Conservation (phyloP, 345 rosid species). For the Salix suchowensis region DNA sequence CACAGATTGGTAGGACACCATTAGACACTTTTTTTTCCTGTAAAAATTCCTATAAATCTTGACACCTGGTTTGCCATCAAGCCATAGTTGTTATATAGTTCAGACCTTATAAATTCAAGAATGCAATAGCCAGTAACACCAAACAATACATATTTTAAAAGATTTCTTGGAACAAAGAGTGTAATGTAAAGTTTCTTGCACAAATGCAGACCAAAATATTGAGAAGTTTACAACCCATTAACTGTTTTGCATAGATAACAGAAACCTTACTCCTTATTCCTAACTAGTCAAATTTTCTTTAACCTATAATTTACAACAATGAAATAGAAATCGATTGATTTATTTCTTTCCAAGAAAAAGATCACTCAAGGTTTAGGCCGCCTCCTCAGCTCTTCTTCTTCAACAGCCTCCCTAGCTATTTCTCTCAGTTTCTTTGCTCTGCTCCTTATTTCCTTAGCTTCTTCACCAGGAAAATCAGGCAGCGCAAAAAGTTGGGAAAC, state of each 20-base stretch:
- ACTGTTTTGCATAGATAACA: not conserved
- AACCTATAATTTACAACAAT: no score
- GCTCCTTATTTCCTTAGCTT: no score
- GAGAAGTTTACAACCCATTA: not conserved
- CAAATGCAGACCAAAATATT: not conserved
- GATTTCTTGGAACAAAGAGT: not conserved
- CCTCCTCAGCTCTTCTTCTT: no score
- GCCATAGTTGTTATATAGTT: not conserved
- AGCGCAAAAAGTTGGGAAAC: no score
- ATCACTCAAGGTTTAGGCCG: no score
- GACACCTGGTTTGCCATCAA: conserved; percentile 36
- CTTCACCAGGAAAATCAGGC: no score
- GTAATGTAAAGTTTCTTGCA: not conserved
- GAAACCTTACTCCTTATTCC: not conserved
- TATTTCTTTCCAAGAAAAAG: no score
- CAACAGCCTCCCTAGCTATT: no score
- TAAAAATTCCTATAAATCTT: conserved; percentile 62
- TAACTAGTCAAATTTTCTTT: not conserved
- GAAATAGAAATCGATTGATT: no score
- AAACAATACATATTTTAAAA: not conserved
- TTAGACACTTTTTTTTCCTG: conserved; percentile 56
- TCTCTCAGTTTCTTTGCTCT: no score
- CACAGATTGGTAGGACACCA: conserved; percentile 63
- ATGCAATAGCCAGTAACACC: not conserved
- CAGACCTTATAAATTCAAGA: not conserved